Base-by-base conservation (phyloP, 305 asterid genomes). In the Solanum aculeatissimum region DNA sequence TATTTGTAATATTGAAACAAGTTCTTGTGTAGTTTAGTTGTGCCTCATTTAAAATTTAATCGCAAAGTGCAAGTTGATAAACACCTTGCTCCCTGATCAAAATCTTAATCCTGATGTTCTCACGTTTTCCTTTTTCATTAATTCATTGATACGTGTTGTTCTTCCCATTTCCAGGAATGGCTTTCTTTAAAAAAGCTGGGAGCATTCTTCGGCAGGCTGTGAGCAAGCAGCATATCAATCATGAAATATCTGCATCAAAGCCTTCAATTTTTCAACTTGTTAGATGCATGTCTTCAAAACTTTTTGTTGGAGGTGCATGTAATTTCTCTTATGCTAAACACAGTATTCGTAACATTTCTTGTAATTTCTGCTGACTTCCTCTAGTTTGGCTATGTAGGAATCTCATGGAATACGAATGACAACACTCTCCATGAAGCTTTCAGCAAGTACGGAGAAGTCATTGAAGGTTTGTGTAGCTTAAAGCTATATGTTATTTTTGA, bases 201-300 rank as follows among this genome's bases (percentile, higher is more conserved):
- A 87, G 89, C 81, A 77, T 92, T 15, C 83, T 96, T 65, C 87
- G 93, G 86, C 94, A 89, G 82, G 88, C 88, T 32, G 81, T 88
- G 51, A 86, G 83, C 75, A 90, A 82, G 51, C 80, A 70, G 54
- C 91, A 86, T 54, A 68, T 93, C 81, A 89, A 38, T 78, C 92
- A 78, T 49, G 92, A 91, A 80, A 77, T 89, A 45, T 80, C 96
- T 13, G 89, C 89, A 66, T 89, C 96, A 32, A 88, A 62, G 12
- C 92, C 94, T 19, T 92, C 95, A 83, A 86, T 93, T 83, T 88
- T 91, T 54, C 98, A 94, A 86, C 90, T 91, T 5, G 86, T 93
- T 83, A 90, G 98, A 89, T 91, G 91, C 92, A 96, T 96, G 98
- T 93, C 99, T 53, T 90, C 98, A 47, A 95, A 92, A 88, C 71